These are phyloP conservation scores for Pseudocercospora crystallina DNA, from an alignment of 2,329 filamentous ascomycete species.

Conservation along the genomic window DNA sequence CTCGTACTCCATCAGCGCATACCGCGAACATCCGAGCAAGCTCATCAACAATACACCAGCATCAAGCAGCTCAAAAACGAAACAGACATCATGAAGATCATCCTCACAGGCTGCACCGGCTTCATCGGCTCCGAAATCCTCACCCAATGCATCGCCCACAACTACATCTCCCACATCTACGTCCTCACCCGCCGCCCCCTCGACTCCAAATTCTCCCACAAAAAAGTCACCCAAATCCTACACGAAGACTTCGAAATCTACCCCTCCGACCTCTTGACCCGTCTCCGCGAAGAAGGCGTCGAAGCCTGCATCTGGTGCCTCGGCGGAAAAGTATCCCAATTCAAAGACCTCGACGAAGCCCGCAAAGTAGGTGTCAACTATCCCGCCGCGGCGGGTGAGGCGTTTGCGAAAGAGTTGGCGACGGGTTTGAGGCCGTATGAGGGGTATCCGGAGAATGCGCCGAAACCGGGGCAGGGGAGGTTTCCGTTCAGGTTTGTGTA, in stretches of 20 bases:
- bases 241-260: conserved; percentile 55
- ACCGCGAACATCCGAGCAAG: too few relatives aligned
- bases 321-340: conserved; percentile 27
- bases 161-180: conserved; percentile 48
- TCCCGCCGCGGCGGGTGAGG: conserved; percentile 34
- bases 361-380: conserved; percentile 34
- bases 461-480: conserved; percentile 25
- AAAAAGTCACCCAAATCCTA: conserved; percentile 37
- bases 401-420: conserved; percentile 31
- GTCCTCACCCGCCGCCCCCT: conserved; percentile 35
- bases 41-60: too few relatives aligned
- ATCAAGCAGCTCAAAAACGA: background rate
- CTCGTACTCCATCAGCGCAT: too few relatives aligned
- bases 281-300: conserved; percentile 40
- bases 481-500: conserved; percentile 47
- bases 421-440: conserved; percentile 26
- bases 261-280: conserved; percentile 44
- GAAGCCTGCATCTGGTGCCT: conserved; percentile 50
- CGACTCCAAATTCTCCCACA: conserved; percentile 28
- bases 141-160: conserved; percentile 50
- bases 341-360: conserved; percentile 32
- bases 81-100: conserved; percentile 52
- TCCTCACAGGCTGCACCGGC: conserved; percentile 61
- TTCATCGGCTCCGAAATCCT: conserved; percentile 57
- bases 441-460: conserved; percentile 19